Base-by-base conservation (phyloP, 192 early-diverging fungal species). In the Chytriomyces sp. region DNA sequence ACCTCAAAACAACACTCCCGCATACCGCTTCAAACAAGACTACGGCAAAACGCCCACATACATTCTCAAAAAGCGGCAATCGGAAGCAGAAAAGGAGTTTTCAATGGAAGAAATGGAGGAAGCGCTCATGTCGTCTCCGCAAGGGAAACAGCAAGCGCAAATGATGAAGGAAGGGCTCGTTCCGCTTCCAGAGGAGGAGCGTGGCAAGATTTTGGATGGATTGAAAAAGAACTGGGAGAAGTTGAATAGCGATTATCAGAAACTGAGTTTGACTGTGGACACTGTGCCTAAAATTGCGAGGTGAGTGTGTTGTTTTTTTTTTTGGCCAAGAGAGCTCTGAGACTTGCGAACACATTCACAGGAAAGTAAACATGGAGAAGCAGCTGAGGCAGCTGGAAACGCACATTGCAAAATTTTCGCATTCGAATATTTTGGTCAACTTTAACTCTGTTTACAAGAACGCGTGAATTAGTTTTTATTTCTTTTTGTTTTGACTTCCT, bases 251-350 rank as follows among this genome's bases (percentile, higher is more conserved):
- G 88, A 89, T 28, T 89, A 89, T 69, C 84, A 86, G 80, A 85
- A 82, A 50, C 69, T 89, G 76, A 86, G 84, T 74, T 66, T 89
- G 72, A 89, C 88, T 8, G 86, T 89, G 10, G 88, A 89, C 64
- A 89, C 88, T 7, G 84, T 89, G 45, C 88, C 88, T 35, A 89
- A 89, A 75, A 89, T 89, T 75, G 84, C 88, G 10, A 82, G 87
- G 87, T 89, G 63, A 10, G 76, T 28, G 28, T 75, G 1, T 13
- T 20, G 44, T 28, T 63, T 28, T 79, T 28, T 13, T 7, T 3
- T 72, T 5, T 20, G 16, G 11, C 45, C 13, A 7, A 28, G 28
- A 8, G 13, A 5, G 47, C 24, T 57, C 1, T 48, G 48, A 11
- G 1, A 3, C 2, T 10, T 35, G 35, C 62, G 16, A 7, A 72